Percentiles rank a stretch among this genome's conserved stretches.
Evolutionary conservation across 2,329 filamentous ascomycete species (phyloP).

Genomic region (Fusarium buxicola): DNA sequence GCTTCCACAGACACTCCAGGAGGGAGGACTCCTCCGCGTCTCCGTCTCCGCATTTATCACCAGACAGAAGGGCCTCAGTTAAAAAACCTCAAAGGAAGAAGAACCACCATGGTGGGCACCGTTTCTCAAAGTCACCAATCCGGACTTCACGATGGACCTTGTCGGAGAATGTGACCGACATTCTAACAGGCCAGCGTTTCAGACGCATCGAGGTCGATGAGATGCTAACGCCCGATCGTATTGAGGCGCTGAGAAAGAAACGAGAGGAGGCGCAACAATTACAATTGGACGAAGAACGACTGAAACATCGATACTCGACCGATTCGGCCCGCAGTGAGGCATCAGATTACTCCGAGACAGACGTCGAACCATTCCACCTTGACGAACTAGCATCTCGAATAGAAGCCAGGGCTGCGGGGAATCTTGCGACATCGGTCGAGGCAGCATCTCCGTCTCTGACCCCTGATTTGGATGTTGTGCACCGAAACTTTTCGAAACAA

Average conservation of each 20-base stretch:
- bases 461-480: constrained; percentile 40
- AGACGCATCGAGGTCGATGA: constrained; percentile 68
- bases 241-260: constrained; percentile 59
- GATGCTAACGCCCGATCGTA: constrained; percentile 65
- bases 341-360: constrained; percentile 50
- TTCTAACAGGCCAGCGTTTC: constrained; percentile 67
- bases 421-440: constrained; percentile 11
- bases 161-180: constrained; percentile 67
- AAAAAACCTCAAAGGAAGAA: constrained; percentile 59
- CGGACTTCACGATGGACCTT: constrained; percentile 62
- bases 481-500: constrained; percentile 41
- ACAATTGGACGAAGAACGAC: constrained; percentile 35
- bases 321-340: constrained; percentile 41
- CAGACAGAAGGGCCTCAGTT: constrained; percentile 48
- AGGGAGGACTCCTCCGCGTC: constrained; percentile 25
- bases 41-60: constrained; percentile 27
- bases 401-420: constrained; percentile 49
- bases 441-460: constrained; percentile 16
- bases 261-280: constrained; percentile 45
- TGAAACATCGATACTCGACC: constrained; percentile 34
- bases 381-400: constrained; percentile 59
- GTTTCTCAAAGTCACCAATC: constrained; percentile 29
- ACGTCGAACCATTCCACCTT: constrained; percentile 63
- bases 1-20: constrained; percentile 31
- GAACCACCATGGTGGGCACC: constrained; percentile 24